Evolutionary conservation across 73 alveolate genomes (phyloP), one percentile per base, ranked within the genome.

Genomic region (Paramecium sonneborni): DNA sequence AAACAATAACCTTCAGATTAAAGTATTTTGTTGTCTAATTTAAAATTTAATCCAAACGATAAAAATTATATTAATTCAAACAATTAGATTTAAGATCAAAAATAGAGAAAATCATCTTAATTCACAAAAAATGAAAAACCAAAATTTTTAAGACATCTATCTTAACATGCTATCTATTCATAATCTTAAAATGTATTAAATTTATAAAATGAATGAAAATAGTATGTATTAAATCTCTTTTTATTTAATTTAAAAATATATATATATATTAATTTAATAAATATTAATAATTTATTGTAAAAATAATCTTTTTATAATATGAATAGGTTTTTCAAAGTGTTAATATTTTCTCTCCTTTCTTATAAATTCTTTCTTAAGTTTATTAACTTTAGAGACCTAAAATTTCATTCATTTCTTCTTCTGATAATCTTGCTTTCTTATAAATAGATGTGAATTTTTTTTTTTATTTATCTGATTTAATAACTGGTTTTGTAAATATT

Each of bases 281-380:
- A 48, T 48, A 48, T 15, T 8, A 12, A 1, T 2, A 0, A 12
- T 46, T 46, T 46, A 46, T 46, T 46, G 11, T n/a, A 52, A 52
- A 52, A n/a, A 18, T 15, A 18, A 21, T n/a, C 1, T 52, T 11
- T 52, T 44, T 44, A 48, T 12, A 15, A 52, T 52, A 52, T 52
- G 11, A 18, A 52, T 52, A 1, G 5, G 18, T 18, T 52, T 52
- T 62, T 62, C 84, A 62, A 62, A 62, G 84, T 26, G 44, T 32
- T 62, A 62, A 26, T 10, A 30, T 26, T 62, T 62, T 62, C 20
- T 62, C 84, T 62, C 84, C 84, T 62, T 62, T 62, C 44, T 62
- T 62, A 30, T 30, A 32, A 30, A 62, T 62, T 12, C 84, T 62
- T 32, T 32, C 84, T 9, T 30, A 30, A 11, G 39, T 32, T 30